Percentiles rank a stretch among this genome's conserved stretches.
phyloP scores from a whole-genome alignment of 257 asterid genomes.

The Solanum piurae region DNA sequence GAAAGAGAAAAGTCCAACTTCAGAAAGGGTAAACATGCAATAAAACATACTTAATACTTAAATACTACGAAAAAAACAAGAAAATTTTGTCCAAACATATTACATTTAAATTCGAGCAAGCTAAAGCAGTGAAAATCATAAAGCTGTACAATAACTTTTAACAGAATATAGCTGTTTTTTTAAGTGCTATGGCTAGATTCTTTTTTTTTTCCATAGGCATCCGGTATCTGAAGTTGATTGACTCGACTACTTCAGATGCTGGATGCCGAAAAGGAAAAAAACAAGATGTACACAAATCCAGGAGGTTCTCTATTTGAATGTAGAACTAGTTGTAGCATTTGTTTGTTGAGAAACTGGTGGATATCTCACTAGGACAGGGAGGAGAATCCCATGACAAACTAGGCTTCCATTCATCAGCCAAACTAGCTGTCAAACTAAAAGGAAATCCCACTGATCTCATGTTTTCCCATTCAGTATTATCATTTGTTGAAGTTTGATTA shows the following conservation, averaged over 20 bases:
- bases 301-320: background rate
- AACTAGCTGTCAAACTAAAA: constrained; percentile 6
- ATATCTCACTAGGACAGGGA: constrained; percentile 60
- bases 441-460: constrained; percentile 32
- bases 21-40: background rate
- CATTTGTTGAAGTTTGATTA: constrained; percentile 1
- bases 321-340: constrained; percentile 31
- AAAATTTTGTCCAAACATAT: background rate
- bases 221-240: background rate
- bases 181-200: background rate
- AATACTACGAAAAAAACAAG: background rate
- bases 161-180: background rate
- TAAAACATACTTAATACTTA: too few species aligned
- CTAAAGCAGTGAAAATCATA: background rate
- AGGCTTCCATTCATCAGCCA: constrained; percentile 45
- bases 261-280: background rate
- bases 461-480: constrained; percentile 19
- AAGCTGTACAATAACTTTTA: constrained; percentile 15
- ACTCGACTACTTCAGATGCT: background rate
- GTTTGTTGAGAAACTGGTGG: constrained; percentile 44
- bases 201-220: background rate
- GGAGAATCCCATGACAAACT: constrained; percentile 67
- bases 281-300: background rate
- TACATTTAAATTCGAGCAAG: background rate
- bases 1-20: background rate